These are phyloP conservation scores for Polyporus tsugae DNA, from an alignment of 1,284 basidiomycete genomes.

Conservation along the genomic window DNA sequence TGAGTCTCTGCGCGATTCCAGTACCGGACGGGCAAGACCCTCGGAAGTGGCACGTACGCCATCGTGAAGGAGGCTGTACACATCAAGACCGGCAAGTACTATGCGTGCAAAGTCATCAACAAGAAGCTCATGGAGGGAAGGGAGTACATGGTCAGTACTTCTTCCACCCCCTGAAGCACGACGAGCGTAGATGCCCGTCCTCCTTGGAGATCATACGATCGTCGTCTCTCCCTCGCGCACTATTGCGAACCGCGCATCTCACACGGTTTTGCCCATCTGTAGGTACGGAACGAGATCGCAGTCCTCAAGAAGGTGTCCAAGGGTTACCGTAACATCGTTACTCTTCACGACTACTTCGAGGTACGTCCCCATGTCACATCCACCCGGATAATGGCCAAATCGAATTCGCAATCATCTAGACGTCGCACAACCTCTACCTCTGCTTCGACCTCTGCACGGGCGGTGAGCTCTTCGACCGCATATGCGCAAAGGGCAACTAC, in stretches of 20 bases:
- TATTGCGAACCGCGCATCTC: conserved; percentile 13
- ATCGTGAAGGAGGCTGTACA: conserved; percentile 97
- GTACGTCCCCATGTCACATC: conserved; percentile 46
- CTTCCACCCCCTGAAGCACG: conserved; percentile 17
- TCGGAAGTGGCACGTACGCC: conserved; percentile 92
- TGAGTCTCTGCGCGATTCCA: conserved; percentile 41
- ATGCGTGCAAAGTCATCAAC: conserved; percentile 95
- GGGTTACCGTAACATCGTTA: conserved; percentile 89
- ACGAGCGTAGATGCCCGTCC: conserved; percentile 15
- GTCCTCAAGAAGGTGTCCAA: conserved; percentile 96
- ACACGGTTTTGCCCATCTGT: conserved; percentile 1
- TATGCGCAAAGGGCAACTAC: conserved; percentile 97
- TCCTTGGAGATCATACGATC: conserved; percentile 28
- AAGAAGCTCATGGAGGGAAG: conserved; percentile 98
- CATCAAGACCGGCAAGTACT: conserved; percentile 87
- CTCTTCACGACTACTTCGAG: conserved; percentile 97
- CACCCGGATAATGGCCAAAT: background rate
- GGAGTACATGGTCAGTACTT: conserved; percentile 83
- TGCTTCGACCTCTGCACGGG: conserved; percentile 98
- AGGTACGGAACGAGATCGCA: conserved; percentile 97
- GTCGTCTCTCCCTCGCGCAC: conserved; percentile 14
- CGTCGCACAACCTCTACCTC: conserved; percentile 93
- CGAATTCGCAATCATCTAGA: conserved; percentile 52
- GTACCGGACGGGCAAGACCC: conserved; percentile 93
- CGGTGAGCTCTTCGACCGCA: conserved; percentile 97